A percentile compares a stretch with the other conserved stretches of the same genome.
Conservation (phyloP, 1,284 basidiomycete species). For the Naganishia albida region DNA sequence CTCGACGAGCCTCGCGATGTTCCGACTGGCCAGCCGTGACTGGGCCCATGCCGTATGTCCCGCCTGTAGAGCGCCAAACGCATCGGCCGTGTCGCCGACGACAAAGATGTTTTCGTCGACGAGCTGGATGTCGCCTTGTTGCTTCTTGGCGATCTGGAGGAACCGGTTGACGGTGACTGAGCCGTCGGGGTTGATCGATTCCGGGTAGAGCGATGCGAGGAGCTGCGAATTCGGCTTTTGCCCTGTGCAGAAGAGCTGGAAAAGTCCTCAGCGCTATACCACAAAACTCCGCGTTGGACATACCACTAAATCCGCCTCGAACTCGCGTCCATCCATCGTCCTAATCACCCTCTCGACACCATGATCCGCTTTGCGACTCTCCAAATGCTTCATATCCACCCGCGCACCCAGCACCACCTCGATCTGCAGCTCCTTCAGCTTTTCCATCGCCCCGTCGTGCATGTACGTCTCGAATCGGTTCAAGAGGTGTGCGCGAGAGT, state of each 20-base stretch:
- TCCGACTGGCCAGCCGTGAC: conserved; percentile 52
- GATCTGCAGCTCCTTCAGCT: conserved; percentile 51
- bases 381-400: conserved; percentile 43
- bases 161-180: conserved; percentile 62
- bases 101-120: conserved; percentile 49
- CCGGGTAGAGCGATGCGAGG: conserved; percentile 56
- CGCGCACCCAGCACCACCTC: conserved; percentile 54
- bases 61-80: conserved; percentile 58
- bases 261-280: conserved; percentile 9
- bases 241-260: conserved; percentile 71
- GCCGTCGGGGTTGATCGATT: conserved; percentile 57
- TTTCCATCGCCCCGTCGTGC: conserved; percentile 49
- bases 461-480: conserved; percentile 37
- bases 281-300: conserved; percentile 34
- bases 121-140: conserved; percentile 30
- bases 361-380: conserved; percentile 42
- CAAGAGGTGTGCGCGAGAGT: conserved; percentile 47
- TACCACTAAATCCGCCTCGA: conserved; percentile 67
- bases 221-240: conserved; percentile 67
- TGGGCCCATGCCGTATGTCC: conserved; percentile 69
- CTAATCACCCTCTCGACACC: conserved; percentile 54
- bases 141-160: conserved; percentile 59
- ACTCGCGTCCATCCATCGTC: conserved; percentile 62
- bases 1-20: conserved; percentile 51
- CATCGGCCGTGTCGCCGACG: conserved; percentile 55